Percentiles rank a stretch among this genome's conserved stretches.
phyloP scores from a whole-genome alignment of 305 asterid species.

The Plantago lanceolata region DNA sequence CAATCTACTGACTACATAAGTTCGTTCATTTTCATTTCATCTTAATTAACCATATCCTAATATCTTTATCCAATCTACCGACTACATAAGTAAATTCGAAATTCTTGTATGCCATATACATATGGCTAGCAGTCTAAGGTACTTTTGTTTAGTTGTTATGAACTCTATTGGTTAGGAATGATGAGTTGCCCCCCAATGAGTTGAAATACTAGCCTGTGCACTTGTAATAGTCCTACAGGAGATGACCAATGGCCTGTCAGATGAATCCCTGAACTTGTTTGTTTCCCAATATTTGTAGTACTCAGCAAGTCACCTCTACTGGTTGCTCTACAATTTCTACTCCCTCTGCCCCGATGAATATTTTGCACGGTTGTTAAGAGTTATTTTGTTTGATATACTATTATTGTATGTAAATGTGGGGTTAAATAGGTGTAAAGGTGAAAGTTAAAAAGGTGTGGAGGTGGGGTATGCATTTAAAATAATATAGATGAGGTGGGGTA shows the following conservation, averaged over 20 bases:
- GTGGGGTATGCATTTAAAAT: too few relatives aligned
- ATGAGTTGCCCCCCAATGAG: too few relatives aligned
- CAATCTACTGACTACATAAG: neutral
- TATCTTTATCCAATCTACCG: neutral
- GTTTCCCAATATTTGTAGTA: constrained; percentile 12
- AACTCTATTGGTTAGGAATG: neutral
- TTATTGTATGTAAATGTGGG: too few relatives aligned
- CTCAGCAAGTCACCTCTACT: constrained; percentile 5
- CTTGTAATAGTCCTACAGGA: constrained; percentile 8
- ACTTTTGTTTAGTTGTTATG: constrained; percentile 7
- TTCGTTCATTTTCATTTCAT: too few relatives aligned
- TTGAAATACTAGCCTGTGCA: constrained; percentile 16
- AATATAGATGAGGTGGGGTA: too few relatives aligned
- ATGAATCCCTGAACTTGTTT: constrained; percentile 10
- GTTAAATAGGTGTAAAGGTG: too few relatives aligned
- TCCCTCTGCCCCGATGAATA: too few relatives aligned
- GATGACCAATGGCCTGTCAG: neutral
- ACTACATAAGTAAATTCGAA: neutral
- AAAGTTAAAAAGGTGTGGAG: too few relatives aligned
- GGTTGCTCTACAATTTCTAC: constrained; percentile 10
- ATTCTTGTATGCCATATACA: constrained; percentile 2
- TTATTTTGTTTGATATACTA: too few relatives aligned
- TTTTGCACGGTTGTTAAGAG: too few relatives aligned
- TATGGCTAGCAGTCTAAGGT: neutral
- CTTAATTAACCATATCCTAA: too few relatives aligned